Percentiles rank a stretch among this genome's conserved stretches.
Evolutionary conservation across 2,329 filamentous ascomycete genomes (phyloP).

Genomic region (Dothideomycetes sp.): DNA sequence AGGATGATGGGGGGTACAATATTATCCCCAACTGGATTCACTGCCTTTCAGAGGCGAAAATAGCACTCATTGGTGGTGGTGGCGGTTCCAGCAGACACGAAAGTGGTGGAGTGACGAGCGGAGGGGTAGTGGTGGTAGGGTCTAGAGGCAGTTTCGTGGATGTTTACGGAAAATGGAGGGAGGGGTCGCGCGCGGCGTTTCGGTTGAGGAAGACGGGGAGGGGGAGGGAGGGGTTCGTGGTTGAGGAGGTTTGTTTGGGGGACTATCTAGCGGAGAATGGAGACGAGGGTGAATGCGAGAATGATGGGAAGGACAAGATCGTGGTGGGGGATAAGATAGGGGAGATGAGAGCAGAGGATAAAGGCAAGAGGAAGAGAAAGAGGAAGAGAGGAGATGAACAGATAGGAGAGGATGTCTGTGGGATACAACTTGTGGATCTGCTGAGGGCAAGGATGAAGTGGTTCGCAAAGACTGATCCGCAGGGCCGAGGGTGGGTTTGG

Average conservation of each 20-base stretch:
- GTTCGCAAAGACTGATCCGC: not conserved
- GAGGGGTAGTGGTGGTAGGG: conserved; percentile 5
- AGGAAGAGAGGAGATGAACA: too few species aligned
- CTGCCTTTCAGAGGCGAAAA: not conserved
- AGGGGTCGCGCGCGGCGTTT: conserved; percentile 4
- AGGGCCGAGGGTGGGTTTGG: conserved; percentile 4
- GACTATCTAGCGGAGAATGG: too few species aligned
- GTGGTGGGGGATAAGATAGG: too few species aligned
- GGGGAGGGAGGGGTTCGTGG: not conserved
- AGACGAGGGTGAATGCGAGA: not conserved
- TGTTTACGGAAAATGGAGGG: conserved; percentile 7
- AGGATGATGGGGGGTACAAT: conserved; percentile 3
- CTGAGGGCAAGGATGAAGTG: conserved; percentile 4
- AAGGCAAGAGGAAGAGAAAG: too few species aligned
- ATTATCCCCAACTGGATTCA: conserved; percentile 6
- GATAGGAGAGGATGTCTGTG: conserved; percentile 4
- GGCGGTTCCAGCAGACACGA: too few species aligned
- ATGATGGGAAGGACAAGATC: conserved; percentile 1
- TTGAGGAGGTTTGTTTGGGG: conserved; percentile 1
- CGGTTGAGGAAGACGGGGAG: conserved; percentile 1
- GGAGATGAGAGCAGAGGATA: too few species aligned
- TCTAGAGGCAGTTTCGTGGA: conserved; percentile 5
- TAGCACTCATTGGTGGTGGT: not conserved
- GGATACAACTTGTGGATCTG: conserved; percentile 5
- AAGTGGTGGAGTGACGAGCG: too few species aligned